Percentiles rank a stretch among this genome's conserved stretches.
Conservation (phyloP, 2,329 filamentous ascomycete genomes). For the Aspergillus aculeatinus region DNA sequence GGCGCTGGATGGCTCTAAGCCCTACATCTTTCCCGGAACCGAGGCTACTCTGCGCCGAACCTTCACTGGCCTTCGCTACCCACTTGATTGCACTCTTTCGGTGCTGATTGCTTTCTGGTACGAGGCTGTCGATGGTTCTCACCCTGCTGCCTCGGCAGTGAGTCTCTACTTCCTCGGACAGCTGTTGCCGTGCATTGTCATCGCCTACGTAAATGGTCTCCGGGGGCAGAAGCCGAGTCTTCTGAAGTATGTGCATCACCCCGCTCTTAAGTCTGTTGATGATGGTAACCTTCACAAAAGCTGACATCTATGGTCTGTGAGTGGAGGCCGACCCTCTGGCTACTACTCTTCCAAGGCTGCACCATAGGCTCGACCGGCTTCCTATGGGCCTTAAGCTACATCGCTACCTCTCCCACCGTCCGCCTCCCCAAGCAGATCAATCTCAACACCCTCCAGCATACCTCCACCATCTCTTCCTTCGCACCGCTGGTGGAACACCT, state of each 20-base stretch:
- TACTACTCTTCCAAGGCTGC: slow-evolving; percentile 1
- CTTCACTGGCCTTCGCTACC: background rate
- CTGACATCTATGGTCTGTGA: too few species aligned
- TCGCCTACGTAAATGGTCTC: background rate
- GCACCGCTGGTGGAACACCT: background rate
- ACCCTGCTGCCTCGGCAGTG: background rate
- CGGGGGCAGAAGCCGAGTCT: background rate
- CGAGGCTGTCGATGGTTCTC: slow-evolving; percentile 1
- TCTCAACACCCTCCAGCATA: background rate
- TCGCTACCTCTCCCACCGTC: background rate
- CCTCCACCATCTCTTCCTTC: background rate
- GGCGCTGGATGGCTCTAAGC: background rate
- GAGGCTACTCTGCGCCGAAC: background rate
- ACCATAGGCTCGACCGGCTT: background rate
- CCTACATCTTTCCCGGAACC: background rate
- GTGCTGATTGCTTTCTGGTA: background rate
- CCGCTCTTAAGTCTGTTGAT: too few species aligned
- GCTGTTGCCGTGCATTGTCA: background rate
- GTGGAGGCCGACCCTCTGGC: background rate
- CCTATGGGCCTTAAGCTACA: background rate
- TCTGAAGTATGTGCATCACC: background rate
- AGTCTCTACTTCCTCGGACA: slow-evolving; percentile 5
- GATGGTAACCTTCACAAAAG: too few species aligned
- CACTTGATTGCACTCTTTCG: background rate
- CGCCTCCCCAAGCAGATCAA: too few species aligned